Base-by-base conservation (phyloP, 139 green algal genomes). In the Auxenochlorella pyrenoidosa region DNA sequence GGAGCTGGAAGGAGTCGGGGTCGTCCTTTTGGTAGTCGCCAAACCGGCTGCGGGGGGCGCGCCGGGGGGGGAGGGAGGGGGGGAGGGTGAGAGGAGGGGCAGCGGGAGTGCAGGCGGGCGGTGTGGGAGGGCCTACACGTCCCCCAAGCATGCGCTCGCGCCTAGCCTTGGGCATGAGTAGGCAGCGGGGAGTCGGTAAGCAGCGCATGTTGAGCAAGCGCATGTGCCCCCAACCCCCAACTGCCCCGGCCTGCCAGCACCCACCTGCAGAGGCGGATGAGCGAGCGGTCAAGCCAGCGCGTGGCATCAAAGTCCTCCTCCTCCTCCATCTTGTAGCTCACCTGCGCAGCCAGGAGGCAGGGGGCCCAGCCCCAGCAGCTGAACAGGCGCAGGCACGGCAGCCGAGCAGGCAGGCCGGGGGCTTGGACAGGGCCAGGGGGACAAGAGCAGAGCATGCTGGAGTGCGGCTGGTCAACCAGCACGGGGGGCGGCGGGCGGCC, bases 251-350 rank as follows among this genome's bases (percentile, higher is more conserved):
- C 8, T 54, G 47, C 47, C 6, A 8, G 15, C 38, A 44, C 24
- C 43, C 75, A 86, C 82, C 82, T 86, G 82, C 66, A 86, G 44
- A 94, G 83, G 8, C 90, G 73, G 75, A 95, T 95, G 63, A 98
- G 91, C 30, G 90, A 94, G 44, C 95, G 84, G 89, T 98, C 95
- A 63, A 99, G 90, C 95, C 97, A 99, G 38, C 97, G 92, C 2
- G 97, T 99, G 30, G 97, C 93, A 82, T 99, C 97, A 93, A 99
- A 99, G 82, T 99, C 97, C 58, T 99, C 97, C 92, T 99, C 94
- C 19, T 86, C 93, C 89, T 98, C 96, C 95, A 98, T 98, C 66
- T 86, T 86, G 79, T 85, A 40, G 24, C 30, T 43, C 71, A 47
- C 71, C 36, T 51, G 38, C 36, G 34, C 21, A 16, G 66, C 66